phyloP scores from a whole-genome alignment of 305 asterid species.

The Solanum hybrid region DNA sequence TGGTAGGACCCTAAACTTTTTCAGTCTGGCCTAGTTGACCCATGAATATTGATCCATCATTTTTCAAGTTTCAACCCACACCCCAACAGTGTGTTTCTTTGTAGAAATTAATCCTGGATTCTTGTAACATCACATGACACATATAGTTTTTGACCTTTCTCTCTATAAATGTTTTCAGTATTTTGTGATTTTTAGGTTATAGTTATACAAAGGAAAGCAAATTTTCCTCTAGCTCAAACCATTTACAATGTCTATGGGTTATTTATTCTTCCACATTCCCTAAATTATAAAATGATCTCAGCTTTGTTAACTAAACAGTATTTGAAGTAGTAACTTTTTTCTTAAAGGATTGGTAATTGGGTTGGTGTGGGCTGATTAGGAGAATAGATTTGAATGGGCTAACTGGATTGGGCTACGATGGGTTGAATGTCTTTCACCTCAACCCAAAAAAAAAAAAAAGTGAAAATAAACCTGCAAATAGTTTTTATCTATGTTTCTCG shows the following conservation, averaged over 20 bases:
- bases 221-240: background rate
- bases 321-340: background rate
- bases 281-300: background rate
- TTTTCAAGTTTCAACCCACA: conserved; percentile 7
- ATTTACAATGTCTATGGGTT: background rate
- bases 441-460: background rate
- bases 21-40: background rate
- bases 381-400: background rate
- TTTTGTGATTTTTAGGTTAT: background rate
- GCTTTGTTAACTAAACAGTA: background rate
- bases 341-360: background rate
- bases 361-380: background rate
- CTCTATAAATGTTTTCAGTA: background rate
- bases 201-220: background rate
- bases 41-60: background rate
- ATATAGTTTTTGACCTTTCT: background rate
- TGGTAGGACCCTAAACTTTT: background rate
- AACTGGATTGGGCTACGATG: background rate
- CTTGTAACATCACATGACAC: conserved; percentile 7
- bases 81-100: conserved; percentile 26
- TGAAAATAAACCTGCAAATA: too few species aligned
- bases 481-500: too few species aligned
- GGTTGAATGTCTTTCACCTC: background rate
- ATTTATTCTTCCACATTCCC: background rate
- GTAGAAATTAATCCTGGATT: conserved; percentile 7